These are phyloP conservation scores for Fusarium heterosporum DNA, from an alignment of 2,329 filamentous ascomycete genomes.

Conservation along the genomic window DNA sequence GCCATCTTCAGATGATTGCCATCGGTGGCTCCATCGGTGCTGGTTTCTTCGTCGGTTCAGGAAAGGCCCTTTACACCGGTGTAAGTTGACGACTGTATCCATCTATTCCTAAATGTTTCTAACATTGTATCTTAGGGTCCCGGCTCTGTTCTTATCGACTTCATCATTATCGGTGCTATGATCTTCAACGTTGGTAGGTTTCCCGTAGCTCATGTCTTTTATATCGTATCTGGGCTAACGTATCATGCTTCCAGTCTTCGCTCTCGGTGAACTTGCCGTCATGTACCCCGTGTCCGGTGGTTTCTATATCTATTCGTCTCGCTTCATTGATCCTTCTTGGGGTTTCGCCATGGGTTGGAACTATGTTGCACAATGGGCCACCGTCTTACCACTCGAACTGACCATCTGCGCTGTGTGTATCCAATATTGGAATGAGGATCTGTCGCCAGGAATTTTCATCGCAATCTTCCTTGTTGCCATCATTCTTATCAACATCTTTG, in stretches of 20 bases:
- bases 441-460: constrained; percentile 65
- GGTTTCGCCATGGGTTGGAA: constrained; percentile 65
- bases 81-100: constrained; percentile 38
- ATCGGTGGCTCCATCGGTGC: constrained; percentile 72
- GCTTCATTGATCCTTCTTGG: constrained; percentile 72
- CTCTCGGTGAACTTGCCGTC: constrained; percentile 71
- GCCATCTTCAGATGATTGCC: constrained; percentile 72
- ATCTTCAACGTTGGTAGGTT: constrained; percentile 65
- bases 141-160: constrained; percentile 61
- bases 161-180: constrained; percentile 69
- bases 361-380: constrained; percentile 61
- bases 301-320: constrained; percentile 71
- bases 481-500: constrained; percentile 65
- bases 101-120: background rate
- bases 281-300: constrained; percentile 72
- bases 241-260: constrained; percentile 57
- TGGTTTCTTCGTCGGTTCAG: constrained; percentile 72
- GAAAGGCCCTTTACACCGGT: constrained; percentile 63
- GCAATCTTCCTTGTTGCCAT: constrained; percentile 64
- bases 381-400: constrained; percentile 63
- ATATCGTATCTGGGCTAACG: constrained; percentile 10
- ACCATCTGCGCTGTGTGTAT: constrained; percentile 65
- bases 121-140: constrained; percentile 49
- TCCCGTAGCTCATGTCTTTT: background rate
- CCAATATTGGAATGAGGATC: constrained; percentile 62